Evolutionary conservation across 176 grass and related monocot species (phyloP), one percentile per base, ranked within the genome.

Genomic region (Puya raimondii): DNA sequence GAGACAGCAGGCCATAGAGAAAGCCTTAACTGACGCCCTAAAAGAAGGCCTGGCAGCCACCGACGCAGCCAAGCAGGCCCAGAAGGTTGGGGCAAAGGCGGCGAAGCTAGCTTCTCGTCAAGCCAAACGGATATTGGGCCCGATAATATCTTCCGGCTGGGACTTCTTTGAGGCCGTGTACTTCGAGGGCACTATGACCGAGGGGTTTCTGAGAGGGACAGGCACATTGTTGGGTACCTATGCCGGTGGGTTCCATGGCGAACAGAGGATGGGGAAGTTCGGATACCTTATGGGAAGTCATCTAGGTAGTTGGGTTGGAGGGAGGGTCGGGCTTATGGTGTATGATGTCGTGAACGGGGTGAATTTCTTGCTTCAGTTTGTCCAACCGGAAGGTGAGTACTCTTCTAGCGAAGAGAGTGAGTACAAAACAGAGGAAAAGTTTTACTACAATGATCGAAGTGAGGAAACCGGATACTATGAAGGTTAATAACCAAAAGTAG

Each of bases 91-190:
- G 53, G 33, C 86, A 63, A 99, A 99, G 72, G 85, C 90, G 1
- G 87, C 85, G 8, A 99, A 99, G 74, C 16, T 86, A 57, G 95
- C 95, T 0, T 74, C 87, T 53, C 87, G 85, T 64, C 95, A 99
- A 82, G 90, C 95, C 17, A 94, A 91, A 57, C 79, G 95, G 23
- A 99, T 94, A 54, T 59, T 99, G 26, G 95, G 95, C 50, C 95
- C 95, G 4, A 81, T 99, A 49, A 79, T 94, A 71, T 99, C 95
- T 49, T 99, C 80, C 47, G 87, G 95, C 12, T 99, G 95, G 95
- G 95, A 99, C 74, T 94, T 99, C 80, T 94, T 99, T 70, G 95
- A 99, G 85, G 95, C 95, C 47, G 82, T 94, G 80, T 91, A 99
- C 78, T 99, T 84, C 22, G 95, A 85, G 10, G 90, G 95, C 70